These are phyloP conservation scores for Apiotrichum akiyoshidainum DNA, from an alignment of 1,284 basidiomycete species.

Conservation along the genomic window DNA sequence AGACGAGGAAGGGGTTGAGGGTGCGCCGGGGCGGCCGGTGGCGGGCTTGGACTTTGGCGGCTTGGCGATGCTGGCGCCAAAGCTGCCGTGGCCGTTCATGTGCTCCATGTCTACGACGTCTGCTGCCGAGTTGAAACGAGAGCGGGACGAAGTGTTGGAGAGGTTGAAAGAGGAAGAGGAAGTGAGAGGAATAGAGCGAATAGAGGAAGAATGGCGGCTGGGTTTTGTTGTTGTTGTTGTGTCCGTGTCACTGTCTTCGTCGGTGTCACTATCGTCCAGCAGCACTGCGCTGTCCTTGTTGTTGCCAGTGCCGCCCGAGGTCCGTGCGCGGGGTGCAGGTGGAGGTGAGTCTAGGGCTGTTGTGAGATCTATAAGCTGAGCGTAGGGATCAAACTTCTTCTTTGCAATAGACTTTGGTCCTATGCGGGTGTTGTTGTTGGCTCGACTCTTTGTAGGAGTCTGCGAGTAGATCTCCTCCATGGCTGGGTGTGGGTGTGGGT, in stretches of 20 bases:
- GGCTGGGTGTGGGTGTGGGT: not conserved
- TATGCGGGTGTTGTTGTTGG: too few relatives aligned
- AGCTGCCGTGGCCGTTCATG: not conserved
- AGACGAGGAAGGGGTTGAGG: not conserved
- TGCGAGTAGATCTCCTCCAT: constrained; percentile 4
- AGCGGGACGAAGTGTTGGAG: not conserved
- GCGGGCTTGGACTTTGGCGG: constrained; percentile 1
- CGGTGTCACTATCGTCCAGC: too few relatives aligned
- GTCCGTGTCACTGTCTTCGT: too few relatives aligned
- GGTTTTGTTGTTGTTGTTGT: too few relatives aligned
- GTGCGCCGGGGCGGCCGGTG: not conserved
- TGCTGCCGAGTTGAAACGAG: not conserved
- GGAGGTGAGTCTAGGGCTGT: not conserved
- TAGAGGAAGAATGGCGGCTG: too few relatives aligned
- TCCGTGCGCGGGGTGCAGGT: not conserved
- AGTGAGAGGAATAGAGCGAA: too few relatives aligned
- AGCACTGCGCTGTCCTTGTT: too few relatives aligned
- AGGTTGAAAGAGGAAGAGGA: not conserved
- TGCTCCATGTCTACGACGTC: not conserved
- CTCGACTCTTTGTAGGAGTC: not conserved
- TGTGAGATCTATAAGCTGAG: constrained; percentile 4
- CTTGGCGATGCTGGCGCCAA: constrained; percentile 16
- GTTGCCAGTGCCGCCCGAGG: too few relatives aligned
- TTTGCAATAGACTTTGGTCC: not conserved
- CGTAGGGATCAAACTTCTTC: constrained; percentile 5